Conservation (phyloP, 306 rosid species). For the apple (Malus domestica) region DNA sequence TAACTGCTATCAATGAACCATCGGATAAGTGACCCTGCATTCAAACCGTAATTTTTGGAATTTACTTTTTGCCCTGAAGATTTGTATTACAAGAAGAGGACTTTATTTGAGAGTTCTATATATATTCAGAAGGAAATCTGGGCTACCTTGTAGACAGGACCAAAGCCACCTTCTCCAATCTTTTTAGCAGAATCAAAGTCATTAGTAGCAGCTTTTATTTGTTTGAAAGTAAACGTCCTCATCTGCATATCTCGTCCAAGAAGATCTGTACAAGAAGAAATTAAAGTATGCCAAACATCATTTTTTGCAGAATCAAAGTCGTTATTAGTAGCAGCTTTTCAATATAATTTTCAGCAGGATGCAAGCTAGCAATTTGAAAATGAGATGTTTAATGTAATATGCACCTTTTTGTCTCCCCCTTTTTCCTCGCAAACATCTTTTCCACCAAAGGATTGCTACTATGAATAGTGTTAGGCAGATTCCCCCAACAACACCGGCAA, state of each 20-base stretch:
- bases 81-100: background rate
- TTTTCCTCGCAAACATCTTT: conserved; percentile 18
- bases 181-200: conserved; percentile 40
- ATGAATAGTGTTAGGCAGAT: conserved; percentile 13
- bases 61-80: background rate
- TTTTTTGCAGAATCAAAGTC: too few species aligned
- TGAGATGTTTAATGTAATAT: background rate
- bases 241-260: conserved; percentile 26
- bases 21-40: conserved; percentile 50
- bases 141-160: conserved; percentile 42
- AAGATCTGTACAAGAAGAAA: conserved; percentile 14
- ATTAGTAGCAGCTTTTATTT: conserved; percentile 37
- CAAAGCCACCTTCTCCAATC: conserved; percentile 57
- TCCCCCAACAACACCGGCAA: conserved; percentile 21
- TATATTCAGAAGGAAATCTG: background rate
- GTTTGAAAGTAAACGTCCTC: conserved; percentile 43
- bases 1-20: conserved; percentile 56
- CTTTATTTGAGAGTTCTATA: background rate
- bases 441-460: conserved; percentile 40
- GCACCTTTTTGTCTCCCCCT: conserved; percentile 16
- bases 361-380: background rate
- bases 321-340: too few species aligned
- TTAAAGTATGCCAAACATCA: background rate
- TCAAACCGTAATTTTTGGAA: background rate
- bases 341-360: background rate